Evolutionary conservation across 2,329 filamentous ascomycete species (phyloP).

Genomic region (Alternaria sp.): DNA sequence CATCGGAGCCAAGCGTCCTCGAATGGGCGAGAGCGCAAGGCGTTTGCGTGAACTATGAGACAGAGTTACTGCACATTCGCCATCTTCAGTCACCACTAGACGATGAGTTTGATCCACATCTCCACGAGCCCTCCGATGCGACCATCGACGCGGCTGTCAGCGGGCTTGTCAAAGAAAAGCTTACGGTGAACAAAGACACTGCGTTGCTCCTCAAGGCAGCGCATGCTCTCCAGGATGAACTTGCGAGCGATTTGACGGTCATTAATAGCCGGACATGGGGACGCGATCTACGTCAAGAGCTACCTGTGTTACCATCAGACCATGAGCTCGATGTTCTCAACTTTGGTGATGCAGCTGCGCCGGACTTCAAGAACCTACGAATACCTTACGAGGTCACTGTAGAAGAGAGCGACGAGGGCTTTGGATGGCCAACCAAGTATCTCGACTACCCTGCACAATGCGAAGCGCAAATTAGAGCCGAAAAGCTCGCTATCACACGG

Average conservation of each 20-base stretch:
- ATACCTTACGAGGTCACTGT: slow-evolving; percentile 45
- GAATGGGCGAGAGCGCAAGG: slow-evolving; percentile 58
- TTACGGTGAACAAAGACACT: slow-evolving; percentile 38
- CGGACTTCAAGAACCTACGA: slow-evolving; percentile 37
- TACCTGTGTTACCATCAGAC: slow-evolving; percentile 56
- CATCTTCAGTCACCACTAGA: slow-evolving; percentile 15
- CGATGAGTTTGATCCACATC: slow-evolving; percentile 22
- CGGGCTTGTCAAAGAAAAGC: slow-evolving; percentile 33
- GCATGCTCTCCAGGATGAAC: slow-evolving; percentile 7
- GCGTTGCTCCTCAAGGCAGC: slow-evolving; percentile 36
- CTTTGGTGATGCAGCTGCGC: slow-evolving; percentile 40
- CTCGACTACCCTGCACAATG: slow-evolving; percentile 33
- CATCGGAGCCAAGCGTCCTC: slow-evolving; percentile 47
- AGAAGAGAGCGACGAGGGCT: slow-evolving; percentile 52
- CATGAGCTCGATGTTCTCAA: slow-evolving; percentile 53
- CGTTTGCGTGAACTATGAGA: slow-evolving; percentile 49
- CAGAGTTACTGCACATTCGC: slow-evolving; percentile 29
- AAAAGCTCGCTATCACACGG: slow-evolving; percentile 49
- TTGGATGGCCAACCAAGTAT: slow-evolving; percentile 51
- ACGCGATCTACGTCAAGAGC: slow-evolving; percentile 51
- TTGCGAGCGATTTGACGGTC: background rate
- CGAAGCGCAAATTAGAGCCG: slow-evolving; percentile 31
- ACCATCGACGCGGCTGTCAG: slow-evolving; percentile 15
- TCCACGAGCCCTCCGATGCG: slow-evolving; percentile 25
- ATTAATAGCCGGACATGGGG: slow-evolving; percentile 21